Evolutionary conservation across 1,284 basidiomycete genomes (phyloP).

Genomic region (Paramarasmius palmivorus): DNA sequence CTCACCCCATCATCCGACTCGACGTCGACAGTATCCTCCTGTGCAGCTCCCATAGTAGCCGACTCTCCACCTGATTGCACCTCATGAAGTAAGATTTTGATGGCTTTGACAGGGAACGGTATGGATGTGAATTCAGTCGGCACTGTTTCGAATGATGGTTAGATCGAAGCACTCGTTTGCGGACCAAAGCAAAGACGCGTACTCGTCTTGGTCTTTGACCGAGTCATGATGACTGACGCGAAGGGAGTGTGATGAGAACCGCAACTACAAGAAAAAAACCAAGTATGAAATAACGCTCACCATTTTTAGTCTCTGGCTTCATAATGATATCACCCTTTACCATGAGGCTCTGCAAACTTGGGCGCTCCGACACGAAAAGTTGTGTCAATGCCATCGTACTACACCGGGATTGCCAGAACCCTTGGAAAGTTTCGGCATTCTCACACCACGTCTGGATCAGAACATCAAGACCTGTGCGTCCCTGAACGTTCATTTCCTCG

Average conservation of each 20-base stretch:
- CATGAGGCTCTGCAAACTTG: constrained; percentile 62
- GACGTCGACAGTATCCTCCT: constrained; percentile 50
- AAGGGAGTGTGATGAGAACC: constrained; percentile 19
- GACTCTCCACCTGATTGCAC: constrained; percentile 74
- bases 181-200: constrained; percentile 30
- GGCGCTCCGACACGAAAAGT: constrained; percentile 69
- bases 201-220: constrained; percentile 88
- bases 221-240: constrained; percentile 87
- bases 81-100: constrained; percentile 89
- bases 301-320: constrained; percentile 74
- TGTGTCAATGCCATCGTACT: constrained; percentile 83
- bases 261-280: constrained; percentile 14
- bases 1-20: constrained; percentile 80
- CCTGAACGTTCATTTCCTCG: constrained; percentile 60
- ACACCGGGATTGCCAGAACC: constrained; percentile 88
- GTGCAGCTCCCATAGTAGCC: constrained; percentile 53
- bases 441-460: constrained; percentile 92
- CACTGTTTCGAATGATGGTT: constrained; percentile 42
- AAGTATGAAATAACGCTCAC: constrained; percentile 45
- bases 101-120: constrained; percentile 86
- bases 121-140: constrained; percentile 87
- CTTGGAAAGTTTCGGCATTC: constrained; percentile 91
- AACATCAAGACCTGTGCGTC: constrained; percentile 72
- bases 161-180: constrained; percentile 11
- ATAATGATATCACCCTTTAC: constrained; percentile 96